Evolutionary conservation across 208 protist species (phyloP), one percentile per base, ranked within the genome.

Genomic region (Polymyxa betae): DNA sequence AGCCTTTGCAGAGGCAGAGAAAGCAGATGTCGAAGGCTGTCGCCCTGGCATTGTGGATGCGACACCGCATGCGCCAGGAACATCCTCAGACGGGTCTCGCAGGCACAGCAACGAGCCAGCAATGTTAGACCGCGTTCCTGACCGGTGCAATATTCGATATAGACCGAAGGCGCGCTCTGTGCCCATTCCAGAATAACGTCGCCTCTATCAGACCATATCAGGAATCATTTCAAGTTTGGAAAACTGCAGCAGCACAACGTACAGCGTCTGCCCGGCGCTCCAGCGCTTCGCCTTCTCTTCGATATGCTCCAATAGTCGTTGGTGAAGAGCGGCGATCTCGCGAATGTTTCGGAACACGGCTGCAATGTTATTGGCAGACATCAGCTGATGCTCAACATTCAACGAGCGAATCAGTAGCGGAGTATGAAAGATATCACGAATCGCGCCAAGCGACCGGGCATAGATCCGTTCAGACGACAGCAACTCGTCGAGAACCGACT

Each of bases 31-130:
- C 72, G 72, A 5, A 82, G n/a, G 35, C 35, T 82, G 72, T 82
- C 72, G n/a, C 72, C 72, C n/a, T 82, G 72, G n/a, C 72, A 82
- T 43, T 82, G 72, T 20, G 72, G 72, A 43, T 82, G 72, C 72
- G 72, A 82, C 72, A 35, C 72, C 16, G 72, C 72, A 43, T 82
- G 72, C 5, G 72, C 72, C n/a, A 82, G 72, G n/a, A 82, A 82
- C 72, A 82, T 82, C 12, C 72, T 5, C 72, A 82, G n/a, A 35
- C 72, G 72, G n/a, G 72, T 43, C 16, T 45, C 40, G n/a, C 16
- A 45, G n/a, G 72, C n/a, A 12, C 16, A 82, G 72, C 72, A 35
- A n/a, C 72, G 72, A 20, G 16, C 72, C 5, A 82, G 72, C 35
- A 5, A 12, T 12, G 16, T 82, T n/a, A 82, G n/a, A 43, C 16